phyloP scores from a whole-genome alignment of 2,329 filamentous ascomycete species.

The Chalaropsis ovoidea region DNA sequence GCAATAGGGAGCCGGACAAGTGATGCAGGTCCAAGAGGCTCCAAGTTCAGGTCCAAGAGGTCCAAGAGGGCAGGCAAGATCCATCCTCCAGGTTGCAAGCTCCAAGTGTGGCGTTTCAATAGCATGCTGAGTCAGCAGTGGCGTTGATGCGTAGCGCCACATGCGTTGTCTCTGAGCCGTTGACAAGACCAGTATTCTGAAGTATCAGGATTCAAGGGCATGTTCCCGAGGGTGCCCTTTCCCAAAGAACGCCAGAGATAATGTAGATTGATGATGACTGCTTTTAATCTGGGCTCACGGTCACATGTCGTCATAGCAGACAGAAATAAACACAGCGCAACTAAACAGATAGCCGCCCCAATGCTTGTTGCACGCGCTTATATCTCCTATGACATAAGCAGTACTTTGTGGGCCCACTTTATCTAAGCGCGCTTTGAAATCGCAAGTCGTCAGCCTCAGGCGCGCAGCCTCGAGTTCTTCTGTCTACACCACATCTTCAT shows the following conservation, averaged over 20 bases:
- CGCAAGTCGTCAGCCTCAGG: not conserved
- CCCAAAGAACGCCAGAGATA: no score
- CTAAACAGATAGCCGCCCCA: not conserved
- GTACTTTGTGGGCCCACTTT: not conserved
- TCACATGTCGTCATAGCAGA: not conserved
- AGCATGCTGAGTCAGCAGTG: conserved; percentile 2
- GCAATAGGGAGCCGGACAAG: not conserved
- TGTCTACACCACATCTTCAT: not conserved
- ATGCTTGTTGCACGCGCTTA: not conserved
- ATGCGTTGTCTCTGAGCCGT: not conserved
- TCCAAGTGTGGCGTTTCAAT: not conserved
- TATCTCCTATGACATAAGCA: conserved; percentile 1
- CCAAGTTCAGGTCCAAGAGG: not conserved
- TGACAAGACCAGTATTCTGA: no score
- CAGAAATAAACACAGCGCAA: not conserved
- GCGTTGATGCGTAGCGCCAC: not conserved
- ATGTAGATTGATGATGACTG: not conserved
- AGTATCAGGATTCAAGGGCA: no score
- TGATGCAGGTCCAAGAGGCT: not conserved
- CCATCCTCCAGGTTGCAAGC: not conserved
- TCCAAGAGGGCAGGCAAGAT: not conserved
- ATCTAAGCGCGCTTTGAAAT: not conserved
- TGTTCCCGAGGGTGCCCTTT: no score
- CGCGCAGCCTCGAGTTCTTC: not conserved
- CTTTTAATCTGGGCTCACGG: no score